phyloP scores from a whole-genome alignment of 495 filamentous ascomycete genomes.

The Entonaema liquescens region DNA sequence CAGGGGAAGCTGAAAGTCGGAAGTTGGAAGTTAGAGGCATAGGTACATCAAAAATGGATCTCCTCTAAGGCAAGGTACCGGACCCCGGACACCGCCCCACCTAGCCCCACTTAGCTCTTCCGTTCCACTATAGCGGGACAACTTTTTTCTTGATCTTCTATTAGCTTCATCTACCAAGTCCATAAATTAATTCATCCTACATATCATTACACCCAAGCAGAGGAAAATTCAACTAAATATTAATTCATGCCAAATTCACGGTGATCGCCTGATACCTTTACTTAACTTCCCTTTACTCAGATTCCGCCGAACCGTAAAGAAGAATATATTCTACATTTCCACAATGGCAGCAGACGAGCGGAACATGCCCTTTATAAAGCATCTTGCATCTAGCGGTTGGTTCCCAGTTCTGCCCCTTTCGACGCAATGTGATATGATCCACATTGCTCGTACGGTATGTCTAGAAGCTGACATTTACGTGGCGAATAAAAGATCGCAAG shows the following conservation, averaged over 20 bases:
- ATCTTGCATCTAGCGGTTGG: conserved; percentile 61
- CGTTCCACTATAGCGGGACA: conserved; percentile 32
- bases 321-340: background rate
- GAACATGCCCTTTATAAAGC: conserved; percentile 62
- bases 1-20: too few species aligned
- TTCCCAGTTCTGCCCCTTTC: conserved; percentile 5
- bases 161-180: background rate
- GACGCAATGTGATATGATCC: background rate
- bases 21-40: too few species aligned
- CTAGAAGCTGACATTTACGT: conserved; percentile 7
- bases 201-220: background rate
- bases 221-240: background rate
- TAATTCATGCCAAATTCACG: background rate
- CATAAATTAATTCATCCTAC: too few species aligned
- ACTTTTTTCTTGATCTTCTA: conserved; percentile 16
- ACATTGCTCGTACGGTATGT: background rate
- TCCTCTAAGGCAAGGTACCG: too few species aligned
- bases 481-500: conserved; percentile 69
- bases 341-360: conserved; percentile 55
- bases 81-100: too few species aligned
- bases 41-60: too few species aligned
- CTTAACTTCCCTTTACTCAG: too few species aligned
- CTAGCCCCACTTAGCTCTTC: conserved; percentile 1
- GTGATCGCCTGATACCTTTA: background rate
- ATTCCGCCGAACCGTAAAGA: background rate